These are phyloP conservation scores for Marchantia paleacea DNA, from an alignment of 225 moss, liverwort and hornwort species.

Conservation along the genomic window DNA sequence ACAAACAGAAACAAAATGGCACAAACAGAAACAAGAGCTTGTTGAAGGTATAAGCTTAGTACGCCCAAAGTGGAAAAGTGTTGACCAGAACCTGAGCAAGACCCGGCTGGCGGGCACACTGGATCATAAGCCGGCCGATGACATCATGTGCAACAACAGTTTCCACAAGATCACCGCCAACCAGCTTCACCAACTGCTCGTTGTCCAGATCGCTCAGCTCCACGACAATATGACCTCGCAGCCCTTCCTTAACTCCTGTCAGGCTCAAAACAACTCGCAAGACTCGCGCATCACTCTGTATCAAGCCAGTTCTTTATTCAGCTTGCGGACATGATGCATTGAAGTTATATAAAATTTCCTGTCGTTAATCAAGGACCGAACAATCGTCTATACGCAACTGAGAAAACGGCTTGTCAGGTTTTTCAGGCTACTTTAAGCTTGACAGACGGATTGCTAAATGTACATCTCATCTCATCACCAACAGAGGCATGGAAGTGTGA, in stretches of 20 bases:
- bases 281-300: slow-evolving; percentile 66
- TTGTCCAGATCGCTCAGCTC: slow-evolving; percentile 77
- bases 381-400: background rate
- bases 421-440: background rate
- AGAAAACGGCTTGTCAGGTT: background rate
- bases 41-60: background rate
- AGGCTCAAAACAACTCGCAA: slow-evolving; percentile 53
- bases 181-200: slow-evolving; percentile 66
- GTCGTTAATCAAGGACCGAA: too few relatives aligned
- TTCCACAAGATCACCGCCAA: slow-evolving; percentile 68
- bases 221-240: slow-evolving; percentile 68
- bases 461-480: slow-evolving; percentile 10
- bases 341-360: background rate
- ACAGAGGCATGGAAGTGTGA: background rate
- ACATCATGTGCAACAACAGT: slow-evolving; percentile 83
- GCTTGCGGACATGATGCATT: background rate
- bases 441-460: background rate
- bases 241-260: slow-evolving; percentile 44
- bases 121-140: slow-evolving; percentile 76
- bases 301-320: slow-evolving; percentile 1
- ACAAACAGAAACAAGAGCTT: background rate
- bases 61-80: background rate
- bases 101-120: slow-evolving; percentile 79
- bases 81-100: slow-evolving; percentile 50
- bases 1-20: background rate